phyloP scores from a whole-genome alignment of 306 rosid species.

The Pterocarpus santalinus region DNA sequence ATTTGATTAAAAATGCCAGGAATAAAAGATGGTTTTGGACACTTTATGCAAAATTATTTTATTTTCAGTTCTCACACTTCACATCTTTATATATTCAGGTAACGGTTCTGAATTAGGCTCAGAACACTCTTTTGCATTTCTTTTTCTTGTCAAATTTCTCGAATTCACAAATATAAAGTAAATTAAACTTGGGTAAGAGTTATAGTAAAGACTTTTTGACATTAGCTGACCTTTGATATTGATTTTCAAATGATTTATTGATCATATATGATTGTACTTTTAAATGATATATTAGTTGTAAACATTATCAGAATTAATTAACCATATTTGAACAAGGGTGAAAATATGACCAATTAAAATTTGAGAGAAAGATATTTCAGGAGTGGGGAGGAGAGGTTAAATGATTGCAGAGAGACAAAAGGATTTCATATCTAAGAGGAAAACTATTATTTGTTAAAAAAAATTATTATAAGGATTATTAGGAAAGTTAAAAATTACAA shows the following conservation, averaged over 20 bases:
- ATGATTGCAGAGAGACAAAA: no score
- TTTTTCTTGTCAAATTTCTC: background rate
- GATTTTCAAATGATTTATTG: constrained; percentile 11
- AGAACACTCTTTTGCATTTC: constrained; percentile 7
- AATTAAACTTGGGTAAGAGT: background rate
- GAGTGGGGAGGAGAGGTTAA: no score
- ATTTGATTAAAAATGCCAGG: no score
- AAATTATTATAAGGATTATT: no score
- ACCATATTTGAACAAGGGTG: no score
- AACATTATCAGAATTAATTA: background rate
- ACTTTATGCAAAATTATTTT: background rate
- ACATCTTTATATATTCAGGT: constrained; percentile 25
- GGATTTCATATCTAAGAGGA: no score
- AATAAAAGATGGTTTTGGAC: background rate
- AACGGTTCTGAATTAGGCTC: constrained; percentile 31
- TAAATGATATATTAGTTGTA: constrained; percentile 28
- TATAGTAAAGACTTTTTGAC: background rate
- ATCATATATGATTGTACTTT: background rate
- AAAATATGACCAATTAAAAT: no score
- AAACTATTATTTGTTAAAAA: no score
- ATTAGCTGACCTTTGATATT: background rate
- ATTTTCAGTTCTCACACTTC: constrained; percentile 35
- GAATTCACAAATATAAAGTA: background rate
- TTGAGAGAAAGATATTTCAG: no score
- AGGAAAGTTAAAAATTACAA: no score